phyloP scores from a whole-genome alignment of 2,329 filamentous ascomycete genomes.

The Colletotrichum echinochloae region DNA sequence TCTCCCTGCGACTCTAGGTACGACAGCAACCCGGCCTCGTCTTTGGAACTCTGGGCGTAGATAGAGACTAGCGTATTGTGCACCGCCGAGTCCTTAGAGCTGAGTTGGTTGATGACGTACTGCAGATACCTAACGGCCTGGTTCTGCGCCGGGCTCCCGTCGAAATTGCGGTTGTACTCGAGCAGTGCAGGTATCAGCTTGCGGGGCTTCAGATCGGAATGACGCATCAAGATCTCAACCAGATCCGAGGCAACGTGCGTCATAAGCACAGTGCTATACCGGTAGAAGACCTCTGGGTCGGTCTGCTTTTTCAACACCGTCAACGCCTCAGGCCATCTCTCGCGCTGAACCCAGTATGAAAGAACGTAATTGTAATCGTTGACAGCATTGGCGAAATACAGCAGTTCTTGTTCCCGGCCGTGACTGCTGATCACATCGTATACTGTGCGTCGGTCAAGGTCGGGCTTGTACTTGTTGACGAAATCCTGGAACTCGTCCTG shows the following conservation, averaged over 20 bases:
- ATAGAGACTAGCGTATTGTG: constrained; percentile 98
- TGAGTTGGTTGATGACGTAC: constrained; percentile 89
- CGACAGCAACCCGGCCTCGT: constrained; percentile 85
- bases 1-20: constrained; percentile 93
- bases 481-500: constrained; percentile 90
- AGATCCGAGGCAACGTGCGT: constrained; percentile 85
- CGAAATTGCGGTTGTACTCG: constrained; percentile 87
- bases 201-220: constrained; percentile 84
- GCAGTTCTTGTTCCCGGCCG: constrained; percentile 89
- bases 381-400: constrained; percentile 89
- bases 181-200: constrained; percentile 93
- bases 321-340: constrained; percentile 89
- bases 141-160: constrained; percentile 78
- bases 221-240: constrained; percentile 96
- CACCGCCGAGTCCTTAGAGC: constrained; percentile 84
- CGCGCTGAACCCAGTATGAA: constrained; percentile 96
- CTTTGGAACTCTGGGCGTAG: constrained; percentile 85
- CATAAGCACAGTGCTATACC: constrained; percentile 97
- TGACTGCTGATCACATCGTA: constrained; percentile 98
- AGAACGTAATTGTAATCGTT: constrained; percentile 96
- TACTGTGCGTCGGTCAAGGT: constrained; percentile 90
- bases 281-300: constrained; percentile 93
- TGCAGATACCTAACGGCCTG: constrained; percentile 95
- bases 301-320: constrained; percentile 93
- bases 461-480: constrained; percentile 83